Conservation (phyloP, 768 basidiomycete genomes). For the Panellus pusillus region DNA sequence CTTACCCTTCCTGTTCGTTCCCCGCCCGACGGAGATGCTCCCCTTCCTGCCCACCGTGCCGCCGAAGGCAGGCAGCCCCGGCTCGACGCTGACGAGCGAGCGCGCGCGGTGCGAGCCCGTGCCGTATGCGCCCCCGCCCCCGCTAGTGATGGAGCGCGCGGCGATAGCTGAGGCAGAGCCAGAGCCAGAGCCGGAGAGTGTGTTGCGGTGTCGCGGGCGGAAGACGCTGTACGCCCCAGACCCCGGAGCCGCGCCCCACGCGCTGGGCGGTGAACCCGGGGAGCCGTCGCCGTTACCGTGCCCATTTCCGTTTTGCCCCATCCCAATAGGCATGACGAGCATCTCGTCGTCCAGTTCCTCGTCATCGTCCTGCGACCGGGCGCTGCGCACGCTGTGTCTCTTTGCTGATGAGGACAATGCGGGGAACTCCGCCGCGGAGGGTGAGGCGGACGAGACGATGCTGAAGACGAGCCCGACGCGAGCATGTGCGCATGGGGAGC, state of each 20-base stretch:
- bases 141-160: conserved; percentile 20
- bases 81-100: conserved; percentile 71
- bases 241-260: conserved; percentile 31
- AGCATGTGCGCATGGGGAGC: conserved; percentile 30
- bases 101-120: conserved; percentile 38
- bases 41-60: conserved; percentile 44
- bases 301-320: conserved; percentile 23
- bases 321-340: conserved; percentile 71
- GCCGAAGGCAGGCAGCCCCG: conserved; percentile 29
- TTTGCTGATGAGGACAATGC: conserved; percentile 22
- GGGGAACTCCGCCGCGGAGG: conserved; percentile 1
- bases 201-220: conserved; percentile 44
- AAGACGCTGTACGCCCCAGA: conserved; percentile 19
- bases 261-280: conserved; percentile 33
- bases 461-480: conserved; percentile 24
- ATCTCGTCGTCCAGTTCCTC: conserved; percentile 77
- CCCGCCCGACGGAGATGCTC: conserved; percentile 66
- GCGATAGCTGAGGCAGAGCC: conserved; percentile 27
- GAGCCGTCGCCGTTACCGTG: too few species aligned
- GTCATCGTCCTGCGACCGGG: conserved; percentile 48
- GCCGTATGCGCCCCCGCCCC: conserved; percentile 18
- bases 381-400: conserved; percentile 23
- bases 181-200: conserved; percentile 29
- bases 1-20: conserved; percentile 54
- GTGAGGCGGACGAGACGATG: conserved; percentile 23